These are phyloP conservation scores for Wickerhamomyces xylosicus DNA, from an alignment of 805 yeast species.

Conservation along the genomic window DNA sequence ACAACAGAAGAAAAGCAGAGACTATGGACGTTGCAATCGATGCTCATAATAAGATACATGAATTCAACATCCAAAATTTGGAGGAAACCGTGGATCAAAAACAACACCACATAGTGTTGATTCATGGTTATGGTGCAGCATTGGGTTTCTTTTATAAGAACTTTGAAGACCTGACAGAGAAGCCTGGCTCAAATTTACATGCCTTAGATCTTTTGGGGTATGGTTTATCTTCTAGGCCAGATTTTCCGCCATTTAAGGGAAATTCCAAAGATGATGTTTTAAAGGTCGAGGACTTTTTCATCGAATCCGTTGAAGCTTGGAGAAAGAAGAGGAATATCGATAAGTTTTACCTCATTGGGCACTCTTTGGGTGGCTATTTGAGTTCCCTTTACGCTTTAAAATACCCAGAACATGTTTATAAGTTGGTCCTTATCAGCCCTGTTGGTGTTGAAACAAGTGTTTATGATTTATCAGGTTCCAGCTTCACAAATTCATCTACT, in stretches of 20 bases:
- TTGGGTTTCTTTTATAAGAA: constrained; percentile 65
- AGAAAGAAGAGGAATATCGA: constrained; percentile 34
- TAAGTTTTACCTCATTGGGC: constrained; percentile 51
- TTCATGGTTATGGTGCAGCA: constrained; percentile 87
- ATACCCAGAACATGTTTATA: constrained; percentile 39
- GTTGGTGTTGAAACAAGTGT: constrained; percentile 62
- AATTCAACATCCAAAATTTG: constrained; percentile 49
- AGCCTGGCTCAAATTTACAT: constrained; percentile 47
- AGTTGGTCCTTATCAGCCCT: constrained; percentile 52
- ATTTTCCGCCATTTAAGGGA: constrained; percentile 14
- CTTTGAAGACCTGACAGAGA: constrained; percentile 36
- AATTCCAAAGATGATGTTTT: constrained; percentile 19
- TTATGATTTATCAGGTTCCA: constrained; percentile 14
- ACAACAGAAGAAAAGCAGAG: constrained; percentile 34
- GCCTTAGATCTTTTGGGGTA: constrained; percentile 55
- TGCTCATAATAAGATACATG: constrained; percentile 45
- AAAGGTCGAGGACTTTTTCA: constrained; percentile 23
- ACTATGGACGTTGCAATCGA: constrained; percentile 48
- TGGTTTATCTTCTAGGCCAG: constrained; percentile 51
- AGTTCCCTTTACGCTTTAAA: constrained; percentile 46
- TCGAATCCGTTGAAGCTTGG: constrained; percentile 52
- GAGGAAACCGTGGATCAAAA: constrained; percentile 13
- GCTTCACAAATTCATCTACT: background rate
- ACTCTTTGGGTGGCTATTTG: constrained; percentile 65
- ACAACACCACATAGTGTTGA: constrained; percentile 46